These are phyloP conservation scores for Fonsecaea nubica DNA, from an alignment of 2,329 filamentous ascomycete genomes.

Conservation along the genomic window DNA sequence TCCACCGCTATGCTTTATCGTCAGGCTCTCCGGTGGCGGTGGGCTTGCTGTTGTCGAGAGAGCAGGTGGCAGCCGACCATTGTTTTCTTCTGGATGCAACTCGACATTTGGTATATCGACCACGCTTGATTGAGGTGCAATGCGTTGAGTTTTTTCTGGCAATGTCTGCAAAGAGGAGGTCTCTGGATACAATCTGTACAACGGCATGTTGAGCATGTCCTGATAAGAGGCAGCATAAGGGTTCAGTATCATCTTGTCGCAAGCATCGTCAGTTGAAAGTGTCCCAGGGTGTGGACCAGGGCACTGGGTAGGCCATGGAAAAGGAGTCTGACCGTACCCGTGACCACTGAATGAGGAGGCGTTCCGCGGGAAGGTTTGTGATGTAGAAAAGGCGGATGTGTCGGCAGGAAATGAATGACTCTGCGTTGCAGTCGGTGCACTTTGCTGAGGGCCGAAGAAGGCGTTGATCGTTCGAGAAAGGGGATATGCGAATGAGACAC, in stretches of 20 bases:
- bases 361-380: neutral
- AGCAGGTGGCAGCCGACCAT: neutral
- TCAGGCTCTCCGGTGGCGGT: neutral
- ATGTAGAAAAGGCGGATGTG: neutral
- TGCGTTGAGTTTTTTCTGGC: slow-evolving; percentile 1
- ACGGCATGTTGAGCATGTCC: slow-evolving; percentile 33
- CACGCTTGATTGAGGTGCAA: neutral
- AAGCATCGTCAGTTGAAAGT: neutral
- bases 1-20: neutral
- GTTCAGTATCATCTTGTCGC: slow-evolving; percentile 23
- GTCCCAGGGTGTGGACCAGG: neutral
- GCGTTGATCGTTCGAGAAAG: slow-evolving; percentile 5
- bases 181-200: slow-evolving; percentile 20
- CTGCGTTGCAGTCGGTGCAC: neutral
- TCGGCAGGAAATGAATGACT: neutral
- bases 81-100: neutral
- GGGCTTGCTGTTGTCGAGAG: neutral
- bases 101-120: neutral
- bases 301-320: slow-evolving; percentile 10
- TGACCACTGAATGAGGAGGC: neutral
- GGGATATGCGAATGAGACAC: slow-evolving; percentile 4
- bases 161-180: slow-evolving; percentile 4
- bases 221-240: slow-evolving; percentile 30
- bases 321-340: slow-evolving; percentile 6
- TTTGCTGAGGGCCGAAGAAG: slow-evolving; percentile 10